Conservation (phyloP, 768 basidiomycete genomes). For the Kwoniella pini region DNA sequence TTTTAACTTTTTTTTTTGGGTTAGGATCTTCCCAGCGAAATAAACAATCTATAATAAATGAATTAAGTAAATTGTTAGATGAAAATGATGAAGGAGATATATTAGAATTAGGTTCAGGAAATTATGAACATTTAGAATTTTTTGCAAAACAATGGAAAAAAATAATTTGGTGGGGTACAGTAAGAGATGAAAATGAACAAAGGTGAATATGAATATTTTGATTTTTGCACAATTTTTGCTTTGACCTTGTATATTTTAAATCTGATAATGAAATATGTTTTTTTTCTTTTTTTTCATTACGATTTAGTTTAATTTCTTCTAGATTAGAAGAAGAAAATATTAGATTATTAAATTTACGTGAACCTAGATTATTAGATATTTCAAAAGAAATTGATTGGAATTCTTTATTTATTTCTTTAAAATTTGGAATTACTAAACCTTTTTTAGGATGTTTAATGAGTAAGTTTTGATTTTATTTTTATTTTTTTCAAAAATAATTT, state of each 20-base stretch:
- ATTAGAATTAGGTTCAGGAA: slow-evolving; percentile 30
- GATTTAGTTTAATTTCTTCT: neutral
- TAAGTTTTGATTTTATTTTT: slow-evolving; percentile 7
- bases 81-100: neutral
- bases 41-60: slow-evolving; percentile 24
- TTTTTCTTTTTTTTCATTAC: neutral
- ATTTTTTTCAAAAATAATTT: no score
- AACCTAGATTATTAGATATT: slow-evolving; percentile 25
- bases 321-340: neutral
- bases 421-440: neutral
- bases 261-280: neutral
- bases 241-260: neutral
- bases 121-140: slow-evolving; percentile 27
- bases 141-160: slow-evolving; percentile 18
- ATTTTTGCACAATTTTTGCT: neutral
- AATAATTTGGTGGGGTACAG: slow-evolving; percentile 35
- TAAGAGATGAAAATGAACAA: slow-evolving; percentile 21
- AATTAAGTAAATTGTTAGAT: slow-evolving; percentile 14
- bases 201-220: slow-evolving; percentile 19
- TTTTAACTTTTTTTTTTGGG: no score
- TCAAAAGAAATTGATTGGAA: slow-evolving; percentile 24
- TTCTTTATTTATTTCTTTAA: neutral
- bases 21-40: slow-evolving; percentile 35
- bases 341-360: slow-evolving; percentile 16
- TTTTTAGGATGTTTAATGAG: slow-evolving; percentile 27